These are phyloP conservation scores for Myxozyma melibiosi DNA, from an alignment of 805 yeast species.

Conservation along the genomic window DNA sequence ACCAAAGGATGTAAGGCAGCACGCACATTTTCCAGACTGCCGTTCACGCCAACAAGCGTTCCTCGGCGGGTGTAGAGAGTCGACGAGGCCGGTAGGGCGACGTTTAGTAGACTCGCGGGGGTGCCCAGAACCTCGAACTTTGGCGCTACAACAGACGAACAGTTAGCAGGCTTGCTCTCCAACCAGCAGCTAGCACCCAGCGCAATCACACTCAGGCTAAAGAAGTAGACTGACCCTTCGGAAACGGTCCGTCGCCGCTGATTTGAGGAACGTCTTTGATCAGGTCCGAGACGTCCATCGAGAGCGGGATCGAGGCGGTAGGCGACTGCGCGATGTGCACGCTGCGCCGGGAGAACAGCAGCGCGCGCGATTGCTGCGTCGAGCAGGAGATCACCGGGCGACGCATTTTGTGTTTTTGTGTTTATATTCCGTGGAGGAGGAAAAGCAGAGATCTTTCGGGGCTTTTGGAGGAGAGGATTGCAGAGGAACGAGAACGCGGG, in stretches of 20 bases:
- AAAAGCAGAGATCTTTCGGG: too few relatives aligned
- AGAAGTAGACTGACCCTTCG: constrained; percentile 18
- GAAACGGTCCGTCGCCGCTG: constrained; percentile 38
- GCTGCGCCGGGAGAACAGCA: constrained; percentile 5
- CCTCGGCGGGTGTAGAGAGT: constrained; percentile 48
- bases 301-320: constrained; percentile 34
- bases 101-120: constrained; percentile 47
- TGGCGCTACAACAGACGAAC: constrained; percentile 39
- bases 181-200: neutral
- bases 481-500: too few relatives aligned
- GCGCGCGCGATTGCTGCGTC: too few relatives aligned
- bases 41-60: constrained; percentile 50
- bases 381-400: too few relatives aligned
- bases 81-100: constrained; percentile 49
- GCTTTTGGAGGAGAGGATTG: too few relatives aligned
- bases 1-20: too few relatives aligned
- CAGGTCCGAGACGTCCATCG: constrained; percentile 35
- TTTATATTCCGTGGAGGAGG: too few relatives aligned
- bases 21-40: constrained; percentile 41
- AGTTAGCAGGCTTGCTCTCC: neutral
- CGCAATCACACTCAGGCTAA: neutral
- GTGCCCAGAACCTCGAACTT: constrained; percentile 48
- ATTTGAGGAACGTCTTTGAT: constrained; percentile 33
- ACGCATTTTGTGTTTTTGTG: too few relatives aligned
- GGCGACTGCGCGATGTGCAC: constrained; percentile 51